These are phyloP conservation scores for Oryza meridionalis DNA, from an alignment of 176 grass and related monocot species.

Conservation along the genomic window DNA sequence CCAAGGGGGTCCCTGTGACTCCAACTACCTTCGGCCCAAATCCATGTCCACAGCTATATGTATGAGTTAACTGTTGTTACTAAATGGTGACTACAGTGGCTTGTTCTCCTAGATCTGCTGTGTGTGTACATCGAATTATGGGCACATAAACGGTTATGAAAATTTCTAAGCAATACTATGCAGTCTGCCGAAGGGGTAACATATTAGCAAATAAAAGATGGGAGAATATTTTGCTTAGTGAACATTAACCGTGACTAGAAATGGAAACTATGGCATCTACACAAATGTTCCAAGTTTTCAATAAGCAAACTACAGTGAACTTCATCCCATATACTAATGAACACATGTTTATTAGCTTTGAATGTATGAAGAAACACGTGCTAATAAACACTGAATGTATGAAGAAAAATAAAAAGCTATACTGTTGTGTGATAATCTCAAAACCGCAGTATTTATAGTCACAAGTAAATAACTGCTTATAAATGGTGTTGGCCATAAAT, in stretches of 20 bases:
- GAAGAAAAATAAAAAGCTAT: not conserved
- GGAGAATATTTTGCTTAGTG: not conserved
- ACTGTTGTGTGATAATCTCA: not conserved
- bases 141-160: not conserved
- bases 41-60: not conserved
- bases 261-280: not conserved
- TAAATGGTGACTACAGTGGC: not conserved
- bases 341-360: not conserved
- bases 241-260: not conserved
- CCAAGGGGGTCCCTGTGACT: not conserved
- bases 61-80: not conserved
- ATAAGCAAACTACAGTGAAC: not conserved
- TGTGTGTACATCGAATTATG: not conserved
- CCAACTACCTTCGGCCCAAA: not conserved
- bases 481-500: not conserved
- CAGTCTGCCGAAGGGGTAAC: not conserved
- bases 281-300: not conserved
- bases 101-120: not conserved
- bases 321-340: not conserved
- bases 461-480: not conserved
- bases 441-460: not conserved
- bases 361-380: not conserved
- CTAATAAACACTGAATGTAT: not conserved
- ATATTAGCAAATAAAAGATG: conserved; percentile 18
- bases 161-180: not conserved